Evolutionary conservation across 73 alveolate species (phyloP).

Genomic region (Symbiodinium pilosum): DNA sequence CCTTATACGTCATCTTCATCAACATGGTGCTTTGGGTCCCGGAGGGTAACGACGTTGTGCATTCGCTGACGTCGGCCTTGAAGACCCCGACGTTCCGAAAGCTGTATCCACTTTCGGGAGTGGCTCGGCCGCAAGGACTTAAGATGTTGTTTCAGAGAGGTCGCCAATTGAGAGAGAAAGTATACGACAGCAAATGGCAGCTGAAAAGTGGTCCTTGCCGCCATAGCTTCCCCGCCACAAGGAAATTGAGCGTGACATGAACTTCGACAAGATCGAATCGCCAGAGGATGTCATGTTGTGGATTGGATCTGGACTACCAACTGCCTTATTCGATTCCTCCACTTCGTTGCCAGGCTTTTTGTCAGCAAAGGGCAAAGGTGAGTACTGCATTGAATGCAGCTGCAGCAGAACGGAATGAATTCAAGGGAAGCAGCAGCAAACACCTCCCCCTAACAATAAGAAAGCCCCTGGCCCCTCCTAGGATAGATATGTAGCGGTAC

Average conservation of each 20-base stretch:
- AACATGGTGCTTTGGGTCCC: slow-evolving; percentile 83
- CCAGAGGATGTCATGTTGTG: slow-evolving; percentile 53
- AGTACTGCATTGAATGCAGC: not conserved
- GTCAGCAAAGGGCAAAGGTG: not conserved
- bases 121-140: not conserved
- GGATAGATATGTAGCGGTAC: too few relatives aligned
- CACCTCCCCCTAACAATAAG: too few relatives aligned
- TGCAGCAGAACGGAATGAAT: not conserved
- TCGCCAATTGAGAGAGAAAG: too few relatives aligned
- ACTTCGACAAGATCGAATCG: slow-evolving; percentile 46
- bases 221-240: not conserved
- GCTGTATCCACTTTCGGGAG: not conserved
- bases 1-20: slow-evolving; percentile 44
- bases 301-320: slow-evolving; percentile 41
- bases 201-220: too few relatives aligned
- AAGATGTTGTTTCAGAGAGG: too few relatives aligned
- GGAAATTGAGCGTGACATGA: slow-evolving; percentile 28
- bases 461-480: too few relatives aligned
- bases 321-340: not conserved
- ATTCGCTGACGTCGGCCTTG: slow-evolving; percentile 44
- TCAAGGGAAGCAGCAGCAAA: too few relatives aligned
- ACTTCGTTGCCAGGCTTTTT: not conserved
- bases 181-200: too few relatives aligned
- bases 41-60: slow-evolving; percentile 42
- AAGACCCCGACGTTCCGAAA: slow-evolving; percentile 54